Base-by-base conservation (phyloP, 2,329 filamentous ascomycete species). In the Fusarium sp. region DNA sequence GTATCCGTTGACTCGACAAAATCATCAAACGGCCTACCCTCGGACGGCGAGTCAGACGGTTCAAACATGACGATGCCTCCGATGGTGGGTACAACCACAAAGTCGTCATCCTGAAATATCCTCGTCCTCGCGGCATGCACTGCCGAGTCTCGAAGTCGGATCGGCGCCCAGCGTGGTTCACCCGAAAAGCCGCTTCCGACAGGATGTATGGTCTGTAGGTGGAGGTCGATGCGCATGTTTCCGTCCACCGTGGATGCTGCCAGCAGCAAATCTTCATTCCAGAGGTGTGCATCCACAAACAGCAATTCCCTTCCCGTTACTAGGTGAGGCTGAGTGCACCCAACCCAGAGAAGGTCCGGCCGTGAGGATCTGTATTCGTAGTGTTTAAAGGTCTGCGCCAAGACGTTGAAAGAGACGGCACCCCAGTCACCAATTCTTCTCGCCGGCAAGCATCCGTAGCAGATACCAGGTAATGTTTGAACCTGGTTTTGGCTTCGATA, bases 21-120 rank as follows among this genome's bases (percentile, higher is more conserved):
- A 6, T 31, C 6, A 22, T 70, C 56, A 4, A 37, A 5, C 7
- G 34, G n/a, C 18, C 34, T 37, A 5, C 7, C 42, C 18, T 24
- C 4, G 8, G 60, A 35, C 2, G 18, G 40, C n/a, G 37, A 40
- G 35, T 35, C 24, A 13, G 54, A 37, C 3, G 66, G 69, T n/a
- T 62, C 42, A 11, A 65, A 65, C 5, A 77, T 18, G 29, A 47
- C 57, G 4, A 77, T 22, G 5, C 73, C 74, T 13, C 59, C 45
- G 1, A 37, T 9, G 2, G 65, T 71, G 7, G 74, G 66, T 6
- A 72, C 56, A 40, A 77, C 20, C 7, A 77, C 27, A 52, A 66
- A 66, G 24, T 68, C 64, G 20, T 77, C 70, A 7, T 77, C 74
- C 37, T 74, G 70, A 7, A 76, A 72, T 13, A 71, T 42, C 52